Base-by-base conservation (phyloP, 2,329 filamentous ascomycete genomes). In the Botrytis galanthina region DNA sequence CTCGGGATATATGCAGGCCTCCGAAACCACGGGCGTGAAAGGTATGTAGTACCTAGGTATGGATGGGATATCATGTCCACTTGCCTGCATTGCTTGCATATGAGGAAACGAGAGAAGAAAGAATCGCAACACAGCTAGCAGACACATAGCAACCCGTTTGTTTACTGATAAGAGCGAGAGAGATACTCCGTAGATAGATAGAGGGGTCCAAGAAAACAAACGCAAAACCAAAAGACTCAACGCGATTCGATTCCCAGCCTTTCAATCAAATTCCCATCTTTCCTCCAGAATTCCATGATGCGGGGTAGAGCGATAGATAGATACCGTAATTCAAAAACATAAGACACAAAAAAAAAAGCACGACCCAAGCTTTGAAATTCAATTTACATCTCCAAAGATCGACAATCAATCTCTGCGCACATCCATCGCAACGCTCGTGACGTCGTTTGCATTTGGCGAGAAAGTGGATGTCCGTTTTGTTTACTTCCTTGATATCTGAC, bases 371-470 rank as follows among this genome's bases (percentile, higher is more conserved):
- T 67, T 54, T 22, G 1, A 37, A 29, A n/a, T 54, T 54, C 26
- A 29, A n/a, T 54, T 54, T 46, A 22, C 18, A 39, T 54, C 46
- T 68, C 32, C 35, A 14, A 54, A 48, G 64, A 67, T 67, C 64
- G 54, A 20, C 64, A 37, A 26, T 32, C 64, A 37, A 26, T 32
- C 14, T 16, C 20, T 54, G 32, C 32, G 35, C 64, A 10, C 51
- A 67, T 39, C 37, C 22, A 67, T 39, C 14, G 22, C 26, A 48
- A 54, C 39, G 64, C 64, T 68, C 64, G 64, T 68, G 64, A 68
- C 46, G 64, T 68, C 64, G 64, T 68, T 68, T 68, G 16, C 29
- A 22, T 54, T 68, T 68, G 64, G 64, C 64, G 64, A 68, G 64
- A 44, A 18, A 68, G 64, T 68, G 64, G 64, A 26, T 57, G 42